These are phyloP conservation scores for Blastobotrys niveus DNA, from an alignment of 1,139 yeast species.

Conservation along the genomic window DNA sequence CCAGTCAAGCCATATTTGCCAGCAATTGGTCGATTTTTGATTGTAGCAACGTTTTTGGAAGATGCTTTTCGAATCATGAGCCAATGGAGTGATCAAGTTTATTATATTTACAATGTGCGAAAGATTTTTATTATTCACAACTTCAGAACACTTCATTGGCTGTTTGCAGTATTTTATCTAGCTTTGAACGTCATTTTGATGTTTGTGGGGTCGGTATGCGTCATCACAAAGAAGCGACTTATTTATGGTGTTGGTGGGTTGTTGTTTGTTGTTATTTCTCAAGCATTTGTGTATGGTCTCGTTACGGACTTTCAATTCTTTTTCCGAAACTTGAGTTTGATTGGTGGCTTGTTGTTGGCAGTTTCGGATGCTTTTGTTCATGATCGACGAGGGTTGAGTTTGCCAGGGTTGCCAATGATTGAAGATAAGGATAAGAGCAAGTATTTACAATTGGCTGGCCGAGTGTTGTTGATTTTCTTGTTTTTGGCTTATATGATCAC, in stretches of 20 bases:
- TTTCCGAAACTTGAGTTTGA: constrained; percentile 79
- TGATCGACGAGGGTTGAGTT: constrained; percentile 60
- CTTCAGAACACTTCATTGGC: too few species aligned
- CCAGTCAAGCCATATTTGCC: constrained; percentile 50
- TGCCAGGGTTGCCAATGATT: constrained; percentile 89
- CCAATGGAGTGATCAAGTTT: constrained; percentile 91
- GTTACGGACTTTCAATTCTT: constrained; percentile 77
- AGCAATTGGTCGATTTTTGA: constrained; percentile 78
- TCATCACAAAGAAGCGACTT: constrained; percentile 66
- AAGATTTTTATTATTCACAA: too few species aligned
- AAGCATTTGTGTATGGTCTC: constrained; percentile 86
- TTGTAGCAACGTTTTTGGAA: constrained; percentile 91
- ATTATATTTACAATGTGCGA: constrained; percentile 74
- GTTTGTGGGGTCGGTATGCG: constrained; percentile 66
- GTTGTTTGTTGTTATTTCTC: constrained; percentile 67
- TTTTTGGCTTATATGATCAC: constrained; percentile 82
- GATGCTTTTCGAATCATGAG: constrained; percentile 78
- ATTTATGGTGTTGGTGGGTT: constrained; percentile 69
- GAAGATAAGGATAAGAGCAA: constrained; percentile 80
- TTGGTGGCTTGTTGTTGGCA: constrained; percentile 88
- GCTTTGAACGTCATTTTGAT: constrained; percentile 59
- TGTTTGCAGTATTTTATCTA: constrained; percentile 69
- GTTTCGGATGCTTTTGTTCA: constrained; percentile 84
- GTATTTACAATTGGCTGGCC: constrained; percentile 81
- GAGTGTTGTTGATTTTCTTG: constrained; percentile 76